Base-by-base conservation (phyloP, 352 stramenopile genomes). In the Pythium apleroticum region DNA sequence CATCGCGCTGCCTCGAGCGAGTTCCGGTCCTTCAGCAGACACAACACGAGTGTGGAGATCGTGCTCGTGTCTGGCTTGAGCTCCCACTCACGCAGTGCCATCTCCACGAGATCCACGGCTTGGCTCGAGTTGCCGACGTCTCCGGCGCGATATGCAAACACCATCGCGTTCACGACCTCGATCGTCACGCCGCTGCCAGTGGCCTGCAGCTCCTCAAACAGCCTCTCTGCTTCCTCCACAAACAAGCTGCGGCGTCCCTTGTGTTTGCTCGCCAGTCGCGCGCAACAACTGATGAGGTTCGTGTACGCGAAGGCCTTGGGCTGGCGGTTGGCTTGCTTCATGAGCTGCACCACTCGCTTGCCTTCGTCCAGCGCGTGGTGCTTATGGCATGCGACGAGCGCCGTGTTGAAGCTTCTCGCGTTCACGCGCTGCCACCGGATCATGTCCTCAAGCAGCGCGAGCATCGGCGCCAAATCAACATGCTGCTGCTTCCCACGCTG, bases 261-360 rank as follows among this genome's bases (percentile, higher is more conserved):
- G 62, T 74, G 67, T 37, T 65, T 62, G 14, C 31, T 53, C 8
- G 62, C 62, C 22, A 70, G 61, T 28, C 69, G 71, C 2, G 76
- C 78, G 53, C 84, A 91, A 56, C 82, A 90, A 56, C 81, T 89
- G 58, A 93, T 88, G 46, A 81, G 48, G 52, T 79, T 86, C 4
- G 78, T 76, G 61, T 84, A 90, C 6, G 82, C 73, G 30, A 79
- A 83, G 24, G 63, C 71, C 22, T 76, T 74, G 0, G 73, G 74
- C 15, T 70, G 45, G 2, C 53, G 66, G 0, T 65, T 70, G 17
- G 57, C 57, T 17, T 59, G 66, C 9, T 73, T 39, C 79, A 91
- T 90, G 33, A 81, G 66, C 31, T 71, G 45, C 10, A 90, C 24
- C 28, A 91, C 78, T 14, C 60, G 52, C 20, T 52, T 64, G 0